Evolutionary conservation across 2,329 filamentous ascomycete genomes (phyloP).

Genomic region (Apiospora arundinis): DNA sequence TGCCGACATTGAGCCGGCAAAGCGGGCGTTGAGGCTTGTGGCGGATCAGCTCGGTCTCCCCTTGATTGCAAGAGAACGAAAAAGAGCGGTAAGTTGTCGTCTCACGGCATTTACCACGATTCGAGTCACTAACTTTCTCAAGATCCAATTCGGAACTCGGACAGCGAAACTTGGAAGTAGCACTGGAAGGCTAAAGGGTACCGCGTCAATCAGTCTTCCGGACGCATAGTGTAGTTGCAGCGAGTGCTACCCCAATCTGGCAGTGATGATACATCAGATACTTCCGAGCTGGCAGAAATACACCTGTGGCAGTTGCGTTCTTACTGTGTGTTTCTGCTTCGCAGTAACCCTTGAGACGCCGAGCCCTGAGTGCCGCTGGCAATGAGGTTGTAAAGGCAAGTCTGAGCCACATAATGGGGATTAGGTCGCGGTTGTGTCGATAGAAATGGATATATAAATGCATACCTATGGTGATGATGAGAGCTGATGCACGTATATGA

Average conservation of each 20-base stretch:
- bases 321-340: slow-evolving; percentile 56
- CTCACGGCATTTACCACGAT: neutral
- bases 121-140: slow-evolving; percentile 40
- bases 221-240: slow-evolving; percentile 20
- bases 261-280: slow-evolving; percentile 78
- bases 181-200: slow-evolving; percentile 69
- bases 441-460: too few relatives aligned
- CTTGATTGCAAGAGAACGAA: slow-evolving; percentile 82
- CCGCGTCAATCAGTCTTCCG: slow-evolving; percentile 59
- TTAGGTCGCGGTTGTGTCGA: neutral
- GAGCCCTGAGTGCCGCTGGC: slow-evolving; percentile 40
- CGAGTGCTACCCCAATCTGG: slow-evolving; percentile 40
- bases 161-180: slow-evolving; percentile 80
- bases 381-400: slow-evolving; percentile 69
- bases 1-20: slow-evolving; percentile 72
- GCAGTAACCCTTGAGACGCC: slow-evolving; percentile 52
- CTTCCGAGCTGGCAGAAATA: slow-evolving; percentile 64
- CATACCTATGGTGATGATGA: too few relatives aligned
- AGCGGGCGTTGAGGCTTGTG: slow-evolving; percentile 79
- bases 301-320: slow-evolving; percentile 25
- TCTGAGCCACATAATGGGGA: slow-evolving; percentile 57
- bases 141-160: slow-evolving; percentile 81
- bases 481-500: too few relatives aligned
- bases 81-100: slow-evolving; percentile 73
- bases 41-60: slow-evolving; percentile 77